Evolutionary conservation across 306 rosid species (phyloP).

Genomic region (Glycyrrhiza uralensis): DNA sequence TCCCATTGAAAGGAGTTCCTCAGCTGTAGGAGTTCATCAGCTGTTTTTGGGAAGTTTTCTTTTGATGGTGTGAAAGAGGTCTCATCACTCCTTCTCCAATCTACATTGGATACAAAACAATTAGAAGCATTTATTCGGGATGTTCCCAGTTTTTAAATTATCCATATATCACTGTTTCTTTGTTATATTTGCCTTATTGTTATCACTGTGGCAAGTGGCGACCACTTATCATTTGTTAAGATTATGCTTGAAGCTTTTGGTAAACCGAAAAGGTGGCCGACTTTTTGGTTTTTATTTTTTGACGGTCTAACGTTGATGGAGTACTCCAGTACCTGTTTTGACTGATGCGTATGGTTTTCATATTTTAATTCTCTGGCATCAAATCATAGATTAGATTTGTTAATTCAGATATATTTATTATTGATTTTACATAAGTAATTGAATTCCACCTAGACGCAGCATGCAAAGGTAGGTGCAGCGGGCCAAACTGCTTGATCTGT

Average conservation of each 20-base stretch:
- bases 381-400: too few species aligned
- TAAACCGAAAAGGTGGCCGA: neutral
- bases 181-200: neutral
- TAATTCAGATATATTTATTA: too few species aligned
- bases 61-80: neutral
- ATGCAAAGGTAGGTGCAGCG: too few species aligned
- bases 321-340: neutral
- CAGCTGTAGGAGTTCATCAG: neutral
- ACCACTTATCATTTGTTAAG: neutral
- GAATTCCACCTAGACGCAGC: too few species aligned
- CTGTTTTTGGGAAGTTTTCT: constrained; percentile 1
- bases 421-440: too few species aligned
- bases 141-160: neutral
- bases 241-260: neutral
- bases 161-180: neutral
- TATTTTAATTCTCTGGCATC: neutral
- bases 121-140: neutral
- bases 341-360: neutral
- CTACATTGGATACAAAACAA: neutral
- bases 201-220: neutral
- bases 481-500: too few species aligned
- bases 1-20: neutral
- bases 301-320: neutral
- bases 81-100: neutral
- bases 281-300: neutral